Base-by-base conservation (phyloP, 805 yeast species). In the Yamadazyma nakazawae region DNA sequence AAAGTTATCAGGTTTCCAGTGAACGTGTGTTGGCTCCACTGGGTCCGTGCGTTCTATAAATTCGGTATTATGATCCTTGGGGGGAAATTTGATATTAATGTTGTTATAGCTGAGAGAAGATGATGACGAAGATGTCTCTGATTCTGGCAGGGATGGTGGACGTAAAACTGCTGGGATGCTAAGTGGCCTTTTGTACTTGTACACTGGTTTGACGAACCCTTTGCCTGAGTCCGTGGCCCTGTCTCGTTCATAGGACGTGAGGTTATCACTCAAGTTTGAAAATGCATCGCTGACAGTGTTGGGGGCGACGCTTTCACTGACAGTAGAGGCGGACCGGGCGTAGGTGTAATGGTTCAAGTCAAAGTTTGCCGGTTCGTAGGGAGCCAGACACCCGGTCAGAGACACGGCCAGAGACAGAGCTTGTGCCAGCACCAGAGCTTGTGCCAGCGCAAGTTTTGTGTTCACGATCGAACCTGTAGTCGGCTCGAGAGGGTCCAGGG, bases 151-250 rank as follows among this genome's bases (percentile, higher is more conserved):
- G n/a, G 25, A 16, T 2, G 34, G 42, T 10, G 80, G 79, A 28
- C 82, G 60, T 45, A 79, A 64, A 13, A 78, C 82, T 2, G 82
- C 79, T 4, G 84, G 84, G 2, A 74, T 62, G 55, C 75, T 70
- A 48, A 75, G 59, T 5, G 80, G 78, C 40, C 75, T 63, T 46
- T 70, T 76, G 37, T 71, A 68, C 48, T 71, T 73, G 54, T 77
- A 74, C 34, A 78, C 74, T 50, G 76, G 81, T 42, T 21, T 60
- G 3, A 45, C 25, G 18, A 58, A 56, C 9, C 28, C 13, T 30
- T 18, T 11, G 25, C 18, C 17, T 5, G 36, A 9, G 19, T 7
- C 18, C 21, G 25, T 40, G 8, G 2, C 36, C 10, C 25, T 42
- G 37, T 25, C 49, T 24, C 53, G 47, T 41, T 60, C 64, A 17